Base-by-base conservation (phyloP, 495 filamentous ascomycete species). In the Penicillium paradoxum region DNA sequence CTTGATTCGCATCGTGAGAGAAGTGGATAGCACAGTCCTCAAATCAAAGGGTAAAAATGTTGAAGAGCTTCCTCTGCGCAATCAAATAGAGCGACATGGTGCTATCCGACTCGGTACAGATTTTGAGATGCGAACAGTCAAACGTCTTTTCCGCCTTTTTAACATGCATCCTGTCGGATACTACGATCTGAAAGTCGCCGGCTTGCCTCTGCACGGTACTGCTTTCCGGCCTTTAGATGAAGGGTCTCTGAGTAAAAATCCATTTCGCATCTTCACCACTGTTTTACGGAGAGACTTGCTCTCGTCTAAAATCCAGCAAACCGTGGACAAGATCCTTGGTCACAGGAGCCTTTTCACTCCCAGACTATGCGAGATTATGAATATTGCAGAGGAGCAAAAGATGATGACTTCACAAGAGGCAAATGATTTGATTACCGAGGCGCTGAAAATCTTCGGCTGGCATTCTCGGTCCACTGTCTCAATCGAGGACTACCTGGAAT, bases 111-210 rank as follows among this genome's bases (percentile, higher is more conserved):
- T 76, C 1, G 73, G 73, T 2, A 76, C 65, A 0, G 38, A 63
- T 4, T 37, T 70, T 30, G 73, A 76, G 45, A 60, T 76, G 3
- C 53, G 51, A 33, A 71, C 62, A 1, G 66, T 75, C 30, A 48
- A 64, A 22, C 71, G 71, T 27, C 63, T 76, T 51, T 75, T 76
- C 45, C 55, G 60, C 24, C 46, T 75, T 30, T 60, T 76, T 56
- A 70, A 69, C 15, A 74, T 76, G 73, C 51, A 64, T 29, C 69
- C 73, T 0, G 71, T 73, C 5, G 73, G 72, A 18, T 76, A 76
- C 55, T 76, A 76, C 45, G 71, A 76, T 43, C 59, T 76, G 2
- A 60, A 56, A 6, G 54, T 67, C 1, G 71, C 67, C 9, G 72
- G 70, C 0, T 68, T 75, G 25, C 73, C 73, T 4, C 65, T 76